Evolutionary conservation across 768 basidiomycete species (phyloP).

Genomic region (Astraeus odoratus): DNA sequence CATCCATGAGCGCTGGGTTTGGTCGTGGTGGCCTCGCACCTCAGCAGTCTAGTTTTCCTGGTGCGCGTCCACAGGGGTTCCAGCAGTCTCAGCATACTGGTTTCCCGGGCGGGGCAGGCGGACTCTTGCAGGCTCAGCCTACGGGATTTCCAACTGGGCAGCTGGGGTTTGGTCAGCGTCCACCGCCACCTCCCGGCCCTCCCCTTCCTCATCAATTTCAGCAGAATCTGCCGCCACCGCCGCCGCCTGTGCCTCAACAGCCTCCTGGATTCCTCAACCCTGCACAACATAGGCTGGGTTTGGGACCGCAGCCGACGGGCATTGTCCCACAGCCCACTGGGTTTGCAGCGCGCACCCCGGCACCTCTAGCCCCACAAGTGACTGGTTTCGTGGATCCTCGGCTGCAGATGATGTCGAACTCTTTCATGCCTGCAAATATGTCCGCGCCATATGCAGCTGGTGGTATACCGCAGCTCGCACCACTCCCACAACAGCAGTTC

Average conservation of each 20-base stretch:
- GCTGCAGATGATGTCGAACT: conserved; percentile 81
- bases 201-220: conserved; percentile 59
- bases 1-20: conserved; percentile 28
- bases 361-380: conserved; percentile 59
- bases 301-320: conserved; percentile 18
- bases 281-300: conserved; percentile 38
- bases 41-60: conserved; percentile 55
- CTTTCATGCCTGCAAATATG: conserved; percentile 79
- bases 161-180: conserved; percentile 29
- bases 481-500: conserved; percentile 46
- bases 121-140: conserved; percentile 44
- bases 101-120: conserved; percentile 31
- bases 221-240: conserved; percentile 36
- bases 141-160: conserved; percentile 37
- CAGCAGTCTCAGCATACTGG: conserved; percentile 40
- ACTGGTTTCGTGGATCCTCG: conserved; percentile 83
- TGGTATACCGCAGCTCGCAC: conserved; percentile 56
- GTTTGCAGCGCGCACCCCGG: conserved; percentile 37
- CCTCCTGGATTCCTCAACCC: conserved; percentile 44
- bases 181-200: conserved; percentile 52
- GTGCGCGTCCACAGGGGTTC: conserved; percentile 33
- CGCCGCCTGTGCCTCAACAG: conserved; percentile 24
- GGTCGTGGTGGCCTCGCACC: conserved; percentile 42
- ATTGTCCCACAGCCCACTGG: conserved; percentile 33
- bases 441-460: conserved; percentile 52